These are phyloP conservation scores for Blastocystis sp. DNA, from an alignment of 352 stramenopile genomes.

Conservation along the genomic window DNA sequence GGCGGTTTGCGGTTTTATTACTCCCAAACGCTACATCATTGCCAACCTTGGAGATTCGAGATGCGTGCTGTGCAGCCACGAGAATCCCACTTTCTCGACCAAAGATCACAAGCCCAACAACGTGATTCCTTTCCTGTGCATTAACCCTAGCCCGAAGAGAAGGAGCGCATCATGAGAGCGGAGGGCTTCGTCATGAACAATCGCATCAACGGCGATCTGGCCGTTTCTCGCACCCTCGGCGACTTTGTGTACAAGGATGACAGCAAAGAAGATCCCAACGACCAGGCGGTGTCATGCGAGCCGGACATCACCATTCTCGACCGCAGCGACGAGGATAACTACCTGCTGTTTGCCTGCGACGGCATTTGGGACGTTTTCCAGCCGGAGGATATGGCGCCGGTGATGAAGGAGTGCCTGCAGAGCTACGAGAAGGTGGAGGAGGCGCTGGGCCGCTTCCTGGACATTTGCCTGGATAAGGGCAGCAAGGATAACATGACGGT, in stretches of 20 bases:
- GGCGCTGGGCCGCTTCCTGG: slow-evolving; percentile 64
- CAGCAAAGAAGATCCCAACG: slow-evolving; percentile 34
- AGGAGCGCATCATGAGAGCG: slow-evolving; percentile 72
- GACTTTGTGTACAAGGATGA: slow-evolving; percentile 75
- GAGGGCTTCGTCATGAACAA: slow-evolving; percentile 72
- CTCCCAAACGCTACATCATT: slow-evolving; percentile 70
- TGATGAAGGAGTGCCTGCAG: slow-evolving; percentile 77
- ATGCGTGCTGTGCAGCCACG: slow-evolving; percentile 65
- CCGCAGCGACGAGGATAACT: slow-evolving; percentile 80
- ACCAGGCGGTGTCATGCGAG: slow-evolving; percentile 81
- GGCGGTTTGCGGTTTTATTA: slow-evolving; percentile 71
- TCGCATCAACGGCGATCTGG: slow-evolving; percentile 76
- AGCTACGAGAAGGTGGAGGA: slow-evolving; percentile 31
- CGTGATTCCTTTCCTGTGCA: background rate
- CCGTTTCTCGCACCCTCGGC: slow-evolving; percentile 71
- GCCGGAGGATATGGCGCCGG: slow-evolving; percentile 74
- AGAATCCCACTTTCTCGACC: slow-evolving; percentile 77
- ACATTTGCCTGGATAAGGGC: slow-evolving; percentile 73
- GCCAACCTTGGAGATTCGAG: slow-evolving; percentile 70
- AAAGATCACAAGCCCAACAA: slow-evolving; percentile 87
- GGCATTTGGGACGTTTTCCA: slow-evolving; percentile 89
- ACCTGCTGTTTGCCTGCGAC: slow-evolving; percentile 85
- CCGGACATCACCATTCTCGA: slow-evolving; percentile 82
- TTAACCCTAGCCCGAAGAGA: slow-evolving; percentile 70
- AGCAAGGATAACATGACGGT: slow-evolving; percentile 75